These are phyloP conservation scores for Chrysopogon serrulatus DNA, from an alignment of 176 grass and related monocot species.

Conservation along the genomic window DNA sequence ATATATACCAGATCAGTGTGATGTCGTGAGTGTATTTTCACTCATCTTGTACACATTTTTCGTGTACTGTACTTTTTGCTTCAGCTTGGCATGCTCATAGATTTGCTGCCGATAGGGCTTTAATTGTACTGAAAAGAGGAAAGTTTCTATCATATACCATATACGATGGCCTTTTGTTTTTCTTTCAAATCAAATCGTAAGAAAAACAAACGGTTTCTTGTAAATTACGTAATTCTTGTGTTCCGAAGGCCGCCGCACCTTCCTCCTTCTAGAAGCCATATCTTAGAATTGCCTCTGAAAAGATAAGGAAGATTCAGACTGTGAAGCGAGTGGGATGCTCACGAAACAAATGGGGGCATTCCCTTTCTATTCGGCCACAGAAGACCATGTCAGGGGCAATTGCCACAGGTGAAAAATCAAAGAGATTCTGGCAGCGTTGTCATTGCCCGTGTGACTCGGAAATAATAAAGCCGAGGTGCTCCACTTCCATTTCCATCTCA, in stretches of 20 bases:
- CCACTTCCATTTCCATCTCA: constrained; percentile 24
- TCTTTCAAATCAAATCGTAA: no score
- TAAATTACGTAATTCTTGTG: background rate
- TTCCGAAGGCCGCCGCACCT: background rate
- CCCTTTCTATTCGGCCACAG: background rate
- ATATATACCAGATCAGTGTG: background rate
- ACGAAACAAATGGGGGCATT: background rate
- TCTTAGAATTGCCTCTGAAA: background rate
- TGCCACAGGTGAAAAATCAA: constrained; percentile 7
- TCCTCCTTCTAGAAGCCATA: constrained; percentile 23
- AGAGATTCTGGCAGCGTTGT: background rate
- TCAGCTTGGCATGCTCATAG: background rate
- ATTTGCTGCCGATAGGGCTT: no score
- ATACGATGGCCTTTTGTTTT: no score
- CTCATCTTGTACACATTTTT: background rate
- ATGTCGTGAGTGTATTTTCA: background rate
- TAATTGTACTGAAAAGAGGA: background rate
- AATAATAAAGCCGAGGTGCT: constrained; percentile 26
- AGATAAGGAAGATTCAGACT: constrained; percentile 16
- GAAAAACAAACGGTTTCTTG: background rate
- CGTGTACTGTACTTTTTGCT: background rate
- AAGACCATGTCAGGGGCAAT: background rate
- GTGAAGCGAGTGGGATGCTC: background rate
- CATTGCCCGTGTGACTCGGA: background rate
- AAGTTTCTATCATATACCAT: background rate